Conservation (phyloP, 164 flowering plant genomes). For the Stephania yunnanensis region DNA sequence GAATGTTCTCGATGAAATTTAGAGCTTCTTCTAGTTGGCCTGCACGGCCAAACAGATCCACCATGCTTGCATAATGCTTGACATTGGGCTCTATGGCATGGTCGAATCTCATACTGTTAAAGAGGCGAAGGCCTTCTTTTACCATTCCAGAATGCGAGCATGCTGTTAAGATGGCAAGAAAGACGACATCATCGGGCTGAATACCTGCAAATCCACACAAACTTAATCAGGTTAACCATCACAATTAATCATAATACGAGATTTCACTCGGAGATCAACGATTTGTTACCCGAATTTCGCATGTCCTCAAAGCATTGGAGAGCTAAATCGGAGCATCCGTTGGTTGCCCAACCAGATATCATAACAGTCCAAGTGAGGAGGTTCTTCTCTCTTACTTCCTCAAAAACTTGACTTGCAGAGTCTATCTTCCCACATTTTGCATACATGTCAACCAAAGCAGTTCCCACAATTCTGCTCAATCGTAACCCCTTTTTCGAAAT, state of each 20-base stretch:
- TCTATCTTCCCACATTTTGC: slow-evolving; percentile 59
- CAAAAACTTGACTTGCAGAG: slow-evolving; percentile 31
- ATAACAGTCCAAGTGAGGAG: slow-evolving; percentile 49
- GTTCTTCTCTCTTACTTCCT: slow-evolving; percentile 28
- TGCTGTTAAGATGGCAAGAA: slow-evolving; percentile 42
- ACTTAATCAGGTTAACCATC: slow-evolving; percentile 3
- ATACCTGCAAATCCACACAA: neutral
- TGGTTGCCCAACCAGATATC: slow-evolving; percentile 54
- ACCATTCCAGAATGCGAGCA: slow-evolving; percentile 49
- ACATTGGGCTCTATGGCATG: slow-evolving; percentile 41
- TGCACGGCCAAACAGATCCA: slow-evolving; percentile 47
- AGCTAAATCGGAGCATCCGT: slow-evolving; percentile 39
- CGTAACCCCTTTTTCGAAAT: slow-evolving; percentile 21
- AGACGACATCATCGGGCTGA: slow-evolving; percentile 40
- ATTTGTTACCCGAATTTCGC: slow-evolving; percentile 33
- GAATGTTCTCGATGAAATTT: slow-evolving; percentile 36
- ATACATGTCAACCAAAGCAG: slow-evolving; percentile 75
- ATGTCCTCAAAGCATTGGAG: slow-evolving; percentile 37
- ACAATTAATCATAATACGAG: slow-evolving; percentile 21
- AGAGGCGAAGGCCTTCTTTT: slow-evolving; percentile 35
- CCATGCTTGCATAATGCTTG: slow-evolving; percentile 44
- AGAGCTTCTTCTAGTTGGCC: slow-evolving; percentile 43
- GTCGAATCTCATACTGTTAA: slow-evolving; percentile 38
- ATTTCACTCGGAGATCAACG: neutral
- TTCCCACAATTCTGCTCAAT: slow-evolving; percentile 31